Evolutionary conservation across 768 basidiomycete genomes (phyloP).

Genomic region (Leucocoprinus birnbaumii): DNA sequence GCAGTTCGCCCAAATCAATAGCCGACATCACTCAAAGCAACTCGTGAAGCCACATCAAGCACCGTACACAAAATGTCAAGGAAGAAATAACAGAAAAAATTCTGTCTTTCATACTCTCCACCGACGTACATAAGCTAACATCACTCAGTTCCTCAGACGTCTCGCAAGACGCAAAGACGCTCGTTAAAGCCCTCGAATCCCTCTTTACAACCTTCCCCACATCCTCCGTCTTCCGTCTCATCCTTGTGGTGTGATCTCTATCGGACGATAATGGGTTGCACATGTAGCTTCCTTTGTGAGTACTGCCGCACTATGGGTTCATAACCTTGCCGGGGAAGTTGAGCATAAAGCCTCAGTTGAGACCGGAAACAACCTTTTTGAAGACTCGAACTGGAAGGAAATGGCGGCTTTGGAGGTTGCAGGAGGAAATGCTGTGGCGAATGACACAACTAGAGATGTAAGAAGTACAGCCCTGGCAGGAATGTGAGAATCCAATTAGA

Average conservation of each 20-base stretch:
- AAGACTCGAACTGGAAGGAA: not conserved
- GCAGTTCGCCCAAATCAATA: too few species aligned
- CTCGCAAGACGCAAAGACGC: constrained; percentile 22
- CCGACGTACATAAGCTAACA: too few species aligned
- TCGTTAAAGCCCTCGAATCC: constrained; percentile 25
- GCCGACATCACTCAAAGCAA: too few species aligned
- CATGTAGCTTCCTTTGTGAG: constrained; percentile 29
- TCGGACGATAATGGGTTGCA: constrained; percentile 28
- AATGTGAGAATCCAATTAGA: constrained; percentile 18
- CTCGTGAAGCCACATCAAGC: too few species aligned
- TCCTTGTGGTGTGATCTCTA: constrained; percentile 29
- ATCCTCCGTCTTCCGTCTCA: constrained; percentile 32
- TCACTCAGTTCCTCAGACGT: constrained; percentile 23
- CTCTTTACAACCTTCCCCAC: constrained; percentile 26
- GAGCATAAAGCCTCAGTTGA: constrained; percentile 22
- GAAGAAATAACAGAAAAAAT: too few species aligned
- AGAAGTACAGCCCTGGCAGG: too few species aligned
- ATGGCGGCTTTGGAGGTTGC: not conserved
- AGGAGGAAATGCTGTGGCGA: not conserved
- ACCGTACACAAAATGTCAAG: too few species aligned
- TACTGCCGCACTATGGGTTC: constrained; percentile 25
- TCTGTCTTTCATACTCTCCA: too few species aligned
- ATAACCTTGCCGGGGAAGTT: constrained; percentile 29
- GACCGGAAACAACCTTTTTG: constrained; percentile 9
- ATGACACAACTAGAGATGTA: not conserved